Base-by-base conservation (phyloP, 1,284 basidiomycete species). In the Rhodofomes roseus region DNA sequence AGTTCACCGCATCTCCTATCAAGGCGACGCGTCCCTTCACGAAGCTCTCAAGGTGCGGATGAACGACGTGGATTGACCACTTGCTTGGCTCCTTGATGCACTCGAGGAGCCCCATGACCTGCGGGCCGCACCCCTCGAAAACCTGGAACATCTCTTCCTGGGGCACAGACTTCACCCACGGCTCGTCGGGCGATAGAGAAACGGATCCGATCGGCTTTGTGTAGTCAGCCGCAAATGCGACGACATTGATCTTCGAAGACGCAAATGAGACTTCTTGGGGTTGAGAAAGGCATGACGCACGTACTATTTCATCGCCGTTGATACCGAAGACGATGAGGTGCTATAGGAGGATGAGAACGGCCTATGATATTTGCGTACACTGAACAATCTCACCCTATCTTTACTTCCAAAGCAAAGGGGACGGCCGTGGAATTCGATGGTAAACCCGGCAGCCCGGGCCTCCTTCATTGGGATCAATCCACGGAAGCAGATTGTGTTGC, bases 241-340 rank as follows among this genome's bases (percentile, higher is more conserved):
- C 82, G 11, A 86, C 67, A 65, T 86, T 87, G 55, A 85, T 76
- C 79, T 82, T 64, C 12, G 31, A 22, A 25, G 8, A 20, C 5
- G 2, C n/a, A n/a, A n/a, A n/a, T n/a, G n/a, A n/a, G n/a, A n/a
- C n/a, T n/a, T n/a, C n/a, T n/a, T n/a, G n/a, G n/a, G n/a, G n/a
- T n/a, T n/a, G n/a, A 20, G n/a, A 37, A 3, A 22, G 2, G 14
- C n/a, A 29, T 11, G 23, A 25, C 34, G 22, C n/a, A 65, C 74
- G 52, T 58, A 82, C 81, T 20, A 76, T 68, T 56, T 71, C 68
- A 16, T 74, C 71, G 6, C 71, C 71, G 65, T 79, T 74, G 60
- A 88, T 82, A 0, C 83, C 81, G 66, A 83, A 85, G 3, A 79
- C 77, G 54, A 86, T 80, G 34, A 86, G 70, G 67, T 87, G 85